Evolutionary conservation across 352 stramenopile genomes (phyloP).

Genomic region (Thraustotheca clavata): DNA sequence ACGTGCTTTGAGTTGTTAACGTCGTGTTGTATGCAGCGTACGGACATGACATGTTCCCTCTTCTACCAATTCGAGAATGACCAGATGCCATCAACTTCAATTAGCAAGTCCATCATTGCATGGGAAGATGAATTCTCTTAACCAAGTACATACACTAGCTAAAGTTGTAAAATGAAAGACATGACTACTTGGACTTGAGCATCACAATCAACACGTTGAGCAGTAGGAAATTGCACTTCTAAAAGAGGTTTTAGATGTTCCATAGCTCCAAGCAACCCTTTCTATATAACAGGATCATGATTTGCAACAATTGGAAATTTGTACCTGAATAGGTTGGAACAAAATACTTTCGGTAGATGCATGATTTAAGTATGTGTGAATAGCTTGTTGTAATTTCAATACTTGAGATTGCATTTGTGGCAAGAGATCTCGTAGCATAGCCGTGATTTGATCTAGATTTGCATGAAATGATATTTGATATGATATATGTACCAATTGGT

Average conservation of each 20-base stretch:
- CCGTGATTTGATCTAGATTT: slow-evolving; percentile 27
- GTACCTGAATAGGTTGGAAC: slow-evolving; percentile 75
- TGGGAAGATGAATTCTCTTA: too few relatives aligned
- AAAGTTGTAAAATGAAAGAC: background rate
- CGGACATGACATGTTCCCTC: too few relatives aligned
- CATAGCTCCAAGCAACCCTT: slow-evolving; percentile 54
- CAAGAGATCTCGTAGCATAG: slow-evolving; percentile 37
- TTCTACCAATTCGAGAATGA: too few relatives aligned
- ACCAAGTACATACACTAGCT: background rate
- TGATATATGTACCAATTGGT: background rate
- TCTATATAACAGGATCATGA: slow-evolving; percentile 26
- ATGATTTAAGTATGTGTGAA: slow-evolving; percentile 72
- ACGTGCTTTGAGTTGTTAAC: too few relatives aligned
- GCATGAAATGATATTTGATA: background rate
- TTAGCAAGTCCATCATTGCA: background rate
- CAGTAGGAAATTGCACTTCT: background rate
- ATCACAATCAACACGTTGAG: background rate
- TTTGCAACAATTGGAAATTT: background rate
- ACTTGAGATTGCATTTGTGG: slow-evolving; percentile 34
- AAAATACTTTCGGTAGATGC: slow-evolving; percentile 70
- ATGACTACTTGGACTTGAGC: slow-evolving; percentile 1
- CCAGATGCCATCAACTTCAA: background rate
- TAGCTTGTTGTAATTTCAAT: slow-evolving; percentile 40
- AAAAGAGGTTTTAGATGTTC: slow-evolving; percentile 36
- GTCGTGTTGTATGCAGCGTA: too few relatives aligned